Evolutionary conservation across 805 yeast species (phyloP).

Genomic region (Suhomyces sp.): DNA sequence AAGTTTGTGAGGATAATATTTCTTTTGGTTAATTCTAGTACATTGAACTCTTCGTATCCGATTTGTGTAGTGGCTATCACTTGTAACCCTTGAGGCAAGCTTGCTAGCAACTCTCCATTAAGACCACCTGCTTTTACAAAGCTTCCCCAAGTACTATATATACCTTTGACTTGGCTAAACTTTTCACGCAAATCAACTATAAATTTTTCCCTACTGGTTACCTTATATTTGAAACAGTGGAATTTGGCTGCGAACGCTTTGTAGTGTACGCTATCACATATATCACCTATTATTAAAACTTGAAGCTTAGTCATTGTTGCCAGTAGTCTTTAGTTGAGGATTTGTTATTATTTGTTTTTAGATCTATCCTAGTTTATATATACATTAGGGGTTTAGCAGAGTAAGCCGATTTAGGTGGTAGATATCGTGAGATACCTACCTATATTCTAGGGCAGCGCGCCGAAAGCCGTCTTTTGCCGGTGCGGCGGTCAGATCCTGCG

Average conservation of each 20-base stretch:
- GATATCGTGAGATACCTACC: not conserved
- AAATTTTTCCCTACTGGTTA: conserved; percentile 14
- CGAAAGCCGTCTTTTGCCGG: not conserved
- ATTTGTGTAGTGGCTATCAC: conserved; percentile 22
- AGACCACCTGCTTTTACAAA: conserved; percentile 20
- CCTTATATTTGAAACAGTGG: conserved; percentile 16
- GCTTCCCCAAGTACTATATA: conserved; percentile 24
- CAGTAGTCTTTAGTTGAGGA: not conserved
- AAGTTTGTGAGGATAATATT: conserved; percentile 23
- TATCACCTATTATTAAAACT: conserved; percentile 21
- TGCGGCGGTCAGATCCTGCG: not conserved
- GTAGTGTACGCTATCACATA: conserved; percentile 15
- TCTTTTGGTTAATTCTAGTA: conserved; percentile 14
- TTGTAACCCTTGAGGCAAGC: conserved; percentile 17
- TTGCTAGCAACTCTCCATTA: conserved; percentile 16
- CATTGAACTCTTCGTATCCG: conserved; percentile 21
- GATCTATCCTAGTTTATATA: not conserved
- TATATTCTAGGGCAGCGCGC: not conserved
- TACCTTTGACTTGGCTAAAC: conserved; percentile 18
- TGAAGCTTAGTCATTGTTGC: conserved; percentile 12
- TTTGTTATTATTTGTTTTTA: not conserved
- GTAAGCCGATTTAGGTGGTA: not conserved
- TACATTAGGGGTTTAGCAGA: not conserved
- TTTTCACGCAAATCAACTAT: conserved; percentile 14
- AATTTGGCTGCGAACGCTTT: conserved; percentile 15